Evolutionary conservation across 2,329 filamentous ascomycete genomes (phyloP), one percentile per base, ranked within the genome.

Genomic region (Penicillium rolfsii): DNA sequence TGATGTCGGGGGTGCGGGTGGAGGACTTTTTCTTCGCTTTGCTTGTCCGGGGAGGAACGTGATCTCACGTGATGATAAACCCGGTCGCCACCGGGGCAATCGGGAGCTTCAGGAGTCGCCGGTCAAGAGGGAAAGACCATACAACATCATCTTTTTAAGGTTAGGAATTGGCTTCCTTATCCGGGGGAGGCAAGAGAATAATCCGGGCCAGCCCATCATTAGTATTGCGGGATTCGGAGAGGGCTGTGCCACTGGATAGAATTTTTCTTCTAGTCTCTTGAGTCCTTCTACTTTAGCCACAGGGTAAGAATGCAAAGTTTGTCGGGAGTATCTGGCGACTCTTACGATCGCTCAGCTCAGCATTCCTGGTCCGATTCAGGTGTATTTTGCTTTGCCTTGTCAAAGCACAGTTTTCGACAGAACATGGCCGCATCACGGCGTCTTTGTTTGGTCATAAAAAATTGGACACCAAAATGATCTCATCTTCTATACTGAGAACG

Each of bases 21-120:
- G 54, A 55, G 36, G 61, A 63, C 57, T 60, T 63, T 63, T 63
- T 63, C 58, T 46, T 59, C 48, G 49, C 38, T 46, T 55, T 45
- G 40, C 53, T 54, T 40, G 52, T 43, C 52, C 38, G 52, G 43
- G 50, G 55, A 22, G 55, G 40, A 41, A 55, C 61, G 61, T 63
- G 61, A 63, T 53, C 30, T 55, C 61, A 60, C 57, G 61, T 63
- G 61, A 58, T 35, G 48, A 30, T 43, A 55, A 43, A 33, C 24
- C 52, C 52, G 59, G 53, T 43, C 54, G 63, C 63, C 60, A 60
- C 60, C 55, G 59, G 52, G 36, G 36, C 40, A 50, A 40, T 63
- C 61, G 61, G 61, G 55, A 52, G 61, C 61, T 61, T 58, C 61
- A 63, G 61, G 58, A 63, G 59, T 48, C 14, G 5, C 35, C 35